phyloP scores from a whole-genome alignment of 805 yeast species.

The Pichia nakasei region DNA sequence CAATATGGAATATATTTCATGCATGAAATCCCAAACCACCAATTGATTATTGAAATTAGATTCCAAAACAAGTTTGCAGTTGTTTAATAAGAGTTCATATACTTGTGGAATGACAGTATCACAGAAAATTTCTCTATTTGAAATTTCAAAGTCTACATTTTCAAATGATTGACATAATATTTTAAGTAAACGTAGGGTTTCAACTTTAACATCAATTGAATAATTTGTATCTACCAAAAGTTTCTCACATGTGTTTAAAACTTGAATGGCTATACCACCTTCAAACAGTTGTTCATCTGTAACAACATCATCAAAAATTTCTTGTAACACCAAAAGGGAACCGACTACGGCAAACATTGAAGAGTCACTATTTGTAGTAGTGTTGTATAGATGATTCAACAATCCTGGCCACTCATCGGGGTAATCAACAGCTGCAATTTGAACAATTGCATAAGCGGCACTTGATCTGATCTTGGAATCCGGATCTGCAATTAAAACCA shows the following conservation, averaged over 20 bases:
- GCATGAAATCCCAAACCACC: slow-evolving; percentile 18
- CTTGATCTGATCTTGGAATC: slow-evolving; percentile 56
- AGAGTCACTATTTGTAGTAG: slow-evolving; percentile 27
- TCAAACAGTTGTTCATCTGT: slow-evolving; percentile 82
- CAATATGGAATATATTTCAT: slow-evolving; percentile 23
- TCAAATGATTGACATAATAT: slow-evolving; percentile 46
- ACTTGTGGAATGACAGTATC: slow-evolving; percentile 21
- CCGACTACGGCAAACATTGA: slow-evolving; percentile 37
- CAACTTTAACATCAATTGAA: slow-evolving; percentile 32
- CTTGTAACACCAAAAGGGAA: slow-evolving; percentile 54
- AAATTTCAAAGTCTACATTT: slow-evolving; percentile 36
- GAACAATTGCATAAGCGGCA: slow-evolving; percentile 68
- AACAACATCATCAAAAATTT: slow-evolving; percentile 77
- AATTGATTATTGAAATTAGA: slow-evolving; percentile 8
- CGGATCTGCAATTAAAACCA: slow-evolving; percentile 38
- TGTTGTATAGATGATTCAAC: slow-evolving; percentile 36
- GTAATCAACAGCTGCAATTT: slow-evolving; percentile 79
- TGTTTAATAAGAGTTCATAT: slow-evolving; percentile 16
- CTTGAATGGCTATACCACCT: slow-evolving; percentile 52
- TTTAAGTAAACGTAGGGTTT: slow-evolving; percentile 43
- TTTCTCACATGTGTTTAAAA: slow-evolving; percentile 41
- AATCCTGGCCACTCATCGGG: slow-evolving; percentile 95
- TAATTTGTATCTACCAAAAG: slow-evolving; percentile 25
- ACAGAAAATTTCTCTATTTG: slow-evolving; percentile 30
- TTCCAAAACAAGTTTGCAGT: slow-evolving; percentile 7